Base-by-base conservation (phyloP, 2,329 filamentous ascomycete genomes). In the Arthrobotrys sinensis region DNA sequence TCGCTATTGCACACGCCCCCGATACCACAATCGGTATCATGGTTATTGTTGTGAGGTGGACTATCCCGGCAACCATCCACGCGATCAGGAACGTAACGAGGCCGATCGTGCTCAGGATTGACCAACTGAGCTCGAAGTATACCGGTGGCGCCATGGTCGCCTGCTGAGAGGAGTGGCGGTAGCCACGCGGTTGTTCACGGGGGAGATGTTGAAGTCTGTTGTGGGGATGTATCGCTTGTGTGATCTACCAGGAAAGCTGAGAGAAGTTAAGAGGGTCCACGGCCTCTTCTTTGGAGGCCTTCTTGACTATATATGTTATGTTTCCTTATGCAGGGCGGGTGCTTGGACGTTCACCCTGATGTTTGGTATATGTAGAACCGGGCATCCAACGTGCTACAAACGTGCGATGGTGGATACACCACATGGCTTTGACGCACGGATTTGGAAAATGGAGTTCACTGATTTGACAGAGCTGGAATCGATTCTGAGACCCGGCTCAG, bases 71-170 rank as follows among this genome's bases (percentile, higher is more conserved):
- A 12, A 86, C 82, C 69, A 85, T 81, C 24, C 84, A 69, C 1
- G 85, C 84, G 48, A 86, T 84, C 34, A 86, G 77, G 28, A 85
- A 81, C 71, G 85, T 85, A 19, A 83, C 81, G n/a, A 85, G 80
- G 34, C 86, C 85, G 76, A 86, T 84, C 55, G 84, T 85, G 81
- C 85, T 86, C 69, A 87, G 83, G 34, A 86, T 85, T 19, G 85
- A 83, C 85, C 85, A 86, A 81, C 85, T 85, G 70, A 84, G 81
- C 81, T 86, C 85, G 70, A 84, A 86, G 67, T 86, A 86, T 3
- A 84, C 73, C 1, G 79, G 80, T 19, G 43, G 7, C 14, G 60
- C 19, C 67, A 78, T 71, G 36, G n/a, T 38, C 21, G 16, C 32
- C 8, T 8, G 21, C 12, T 36, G 12, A 43, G n/a, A 19, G 36